A percentile compares a stretch with the other conserved stretches of the same genome.
Evolutionary conservation across 352 stramenopile species (phyloP).

Genomic region (Phytophthora sojae): DNA sequence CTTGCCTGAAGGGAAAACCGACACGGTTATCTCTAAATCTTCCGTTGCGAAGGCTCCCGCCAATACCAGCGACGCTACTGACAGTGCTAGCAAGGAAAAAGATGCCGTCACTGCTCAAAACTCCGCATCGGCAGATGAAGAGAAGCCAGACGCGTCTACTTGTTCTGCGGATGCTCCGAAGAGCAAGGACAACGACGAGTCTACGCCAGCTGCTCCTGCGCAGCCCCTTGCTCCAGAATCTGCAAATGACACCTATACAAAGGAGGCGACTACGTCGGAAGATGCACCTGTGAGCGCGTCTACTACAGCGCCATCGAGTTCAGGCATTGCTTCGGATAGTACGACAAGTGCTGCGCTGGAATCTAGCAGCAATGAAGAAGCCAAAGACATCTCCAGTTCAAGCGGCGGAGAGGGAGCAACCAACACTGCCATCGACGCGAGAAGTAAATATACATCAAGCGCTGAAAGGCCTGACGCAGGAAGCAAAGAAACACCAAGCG

Average conservation of each 20-base stretch:
- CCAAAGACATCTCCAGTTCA: not conserved
- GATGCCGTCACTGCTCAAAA: not conserved
- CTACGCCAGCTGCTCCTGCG: not conserved
- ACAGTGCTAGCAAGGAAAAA: constrained; percentile 1
- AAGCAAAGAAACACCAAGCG: too few relatives aligned
- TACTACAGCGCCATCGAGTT: constrained; percentile 8
- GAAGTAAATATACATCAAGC: not conserved
- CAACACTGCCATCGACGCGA: not conserved
- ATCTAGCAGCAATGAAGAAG: constrained; percentile 7
- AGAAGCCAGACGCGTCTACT: not conserved
- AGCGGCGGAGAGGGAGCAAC: constrained; percentile 2
- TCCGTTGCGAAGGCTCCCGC: not conserved
- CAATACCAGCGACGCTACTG: not conserved
- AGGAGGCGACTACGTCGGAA: constrained; percentile 2
- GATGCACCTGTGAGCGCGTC: not conserved
- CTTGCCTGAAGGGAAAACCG: constrained; percentile 6
- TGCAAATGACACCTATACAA: not conserved
- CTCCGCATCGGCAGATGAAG: not conserved
- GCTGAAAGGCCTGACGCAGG: not conserved
- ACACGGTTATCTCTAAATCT: not conserved
- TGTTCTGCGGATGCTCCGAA: not conserved
- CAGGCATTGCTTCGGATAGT: not conserved
- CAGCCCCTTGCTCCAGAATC: not conserved
- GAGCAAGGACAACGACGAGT: constrained; percentile 6
- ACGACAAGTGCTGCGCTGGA: not conserved